Percentiles rank a stretch among this genome's conserved stretches.
phyloP scores from a whole-genome alignment of 345 rosid species.

The Dipteronia dyeriana region DNA sequence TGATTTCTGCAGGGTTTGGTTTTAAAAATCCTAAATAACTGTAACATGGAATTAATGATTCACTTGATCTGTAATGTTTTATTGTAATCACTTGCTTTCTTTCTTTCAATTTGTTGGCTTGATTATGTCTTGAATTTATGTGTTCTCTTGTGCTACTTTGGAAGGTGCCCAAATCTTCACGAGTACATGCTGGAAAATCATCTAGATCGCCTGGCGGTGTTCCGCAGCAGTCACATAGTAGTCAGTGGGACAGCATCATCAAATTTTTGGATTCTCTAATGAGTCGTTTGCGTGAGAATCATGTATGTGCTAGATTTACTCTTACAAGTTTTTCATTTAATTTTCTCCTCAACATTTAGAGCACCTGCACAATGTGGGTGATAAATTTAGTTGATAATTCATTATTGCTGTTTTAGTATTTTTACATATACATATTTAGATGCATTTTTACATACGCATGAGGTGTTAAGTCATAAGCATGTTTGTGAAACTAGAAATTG shows the following conservation, averaged over 20 bases:
- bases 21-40: background rate
- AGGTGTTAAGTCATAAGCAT: background rate
- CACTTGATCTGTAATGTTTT: background rate
- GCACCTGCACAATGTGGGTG: background rate
- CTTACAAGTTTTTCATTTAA: background rate
- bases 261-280: constrained; percentile 90
- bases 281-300: constrained; percentile 72
- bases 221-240: constrained; percentile 58
- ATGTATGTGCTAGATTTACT: constrained; percentile 53
- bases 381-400: background rate
- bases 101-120: background rate
- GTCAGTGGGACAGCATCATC: constrained; percentile 91
- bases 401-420: background rate
- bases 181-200: constrained; percentile 70
- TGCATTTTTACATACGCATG: background rate
- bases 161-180: constrained; percentile 82
- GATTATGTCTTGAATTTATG: constrained; percentile 4
- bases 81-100: background rate
- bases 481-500: background rate
- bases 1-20: background rate
- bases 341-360: background rate
- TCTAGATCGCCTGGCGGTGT: constrained; percentile 75
- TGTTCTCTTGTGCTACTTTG: constrained; percentile 13
- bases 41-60: background rate
- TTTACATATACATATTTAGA: background rate